Evolutionary conservation across 805 yeast species (phyloP), one percentile per base, ranked within the genome.

Genomic region (Candida endomychidarum): DNA sequence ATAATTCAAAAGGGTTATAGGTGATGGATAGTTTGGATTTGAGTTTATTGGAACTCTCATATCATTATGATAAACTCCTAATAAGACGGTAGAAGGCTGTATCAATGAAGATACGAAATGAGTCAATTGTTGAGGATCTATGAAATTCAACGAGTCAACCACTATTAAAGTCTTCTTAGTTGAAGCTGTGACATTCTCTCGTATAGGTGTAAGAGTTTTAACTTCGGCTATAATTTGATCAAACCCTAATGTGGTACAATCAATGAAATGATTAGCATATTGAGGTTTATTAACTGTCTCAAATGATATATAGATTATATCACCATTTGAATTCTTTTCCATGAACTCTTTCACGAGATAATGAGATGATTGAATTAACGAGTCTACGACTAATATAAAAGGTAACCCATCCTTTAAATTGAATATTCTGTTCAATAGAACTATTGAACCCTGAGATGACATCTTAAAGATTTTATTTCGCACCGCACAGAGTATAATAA

Each of bases 331-430:
- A 17, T 28, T 61, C 56, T 9, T 63, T 59, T 20, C 5, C 2
- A 72, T 59, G 34, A 89, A 69, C 54, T 88, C 96, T 19, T 63
- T 54, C 1, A 86, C 53, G 9, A 90, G 58, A 33, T 65, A 52
- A 21, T 63, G 50, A 0, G 88, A 78, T 0, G 93, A 77, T 57
- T 90, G 96, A 0, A 74, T 66, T 8, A 88, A 60, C 1, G 85
- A 72, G 57, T 93, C 98, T 7, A 77, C 54, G 3, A 84, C 67
- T 4, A 91, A 67, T 2, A 87, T 58, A 40, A 91, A 76, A 0
- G 96, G 95, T 0, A 91, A 75, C 16, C 61, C 60, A 52, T 93
- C 98, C 48, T 81, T 85, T 37, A 86, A 63, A 2, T 80, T 61
- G 2, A 93, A 59, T 5, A 87, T 65, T 43, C 98, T 65, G 33